Evolutionary conservation across 352 stramenopile species (phyloP).

Genomic region (Halophytophthora batemanensis): DNA sequence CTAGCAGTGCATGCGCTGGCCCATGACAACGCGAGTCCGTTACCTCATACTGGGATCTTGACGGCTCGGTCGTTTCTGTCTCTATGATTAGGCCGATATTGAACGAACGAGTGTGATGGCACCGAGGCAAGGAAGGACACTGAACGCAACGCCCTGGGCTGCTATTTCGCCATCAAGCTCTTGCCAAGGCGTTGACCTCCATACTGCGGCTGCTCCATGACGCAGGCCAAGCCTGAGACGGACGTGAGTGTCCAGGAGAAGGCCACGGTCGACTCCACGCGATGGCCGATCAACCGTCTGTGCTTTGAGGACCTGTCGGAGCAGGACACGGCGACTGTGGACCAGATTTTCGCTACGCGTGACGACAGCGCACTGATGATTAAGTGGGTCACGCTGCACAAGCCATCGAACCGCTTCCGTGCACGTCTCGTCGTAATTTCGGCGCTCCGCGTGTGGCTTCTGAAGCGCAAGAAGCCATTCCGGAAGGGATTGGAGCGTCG

Average conservation of each 20-base stretch:
- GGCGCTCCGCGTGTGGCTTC: conserved; percentile 43
- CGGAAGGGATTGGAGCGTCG: conserved; percentile 26
- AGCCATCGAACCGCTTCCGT: conserved; percentile 31
- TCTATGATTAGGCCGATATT: too few relatives aligned
- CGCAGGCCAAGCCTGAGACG: conserved; percentile 5
- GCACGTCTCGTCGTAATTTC: conserved; percentile 58
- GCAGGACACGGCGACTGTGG: conserved; percentile 32
- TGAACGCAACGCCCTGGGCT: too few relatives aligned
- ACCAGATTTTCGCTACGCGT: conserved; percentile 45
- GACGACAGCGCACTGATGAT: conserved; percentile 51
- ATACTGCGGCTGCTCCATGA: conserved; percentile 10
- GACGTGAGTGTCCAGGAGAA: conserved; percentile 18
- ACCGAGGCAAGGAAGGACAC: too few relatives aligned
- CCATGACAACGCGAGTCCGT: too few relatives aligned
- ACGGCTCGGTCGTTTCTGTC: too few relatives aligned
- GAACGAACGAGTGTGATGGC: too few relatives aligned
- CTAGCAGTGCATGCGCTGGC: too few relatives aligned
- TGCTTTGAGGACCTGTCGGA: conserved; percentile 60
- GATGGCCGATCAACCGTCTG: conserved; percentile 63
- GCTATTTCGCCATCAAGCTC: too few relatives aligned
- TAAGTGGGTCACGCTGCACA: conserved; percentile 62
- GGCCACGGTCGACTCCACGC: conserved; percentile 15
- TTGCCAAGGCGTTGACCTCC: too few relatives aligned
- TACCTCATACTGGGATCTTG: too few relatives aligned
- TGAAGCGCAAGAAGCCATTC: conserved; percentile 51